These are phyloP conservation scores for Quercus phellos DNA, from an alignment of 331 rosid genomes.

Conservation along the genomic window DNA sequence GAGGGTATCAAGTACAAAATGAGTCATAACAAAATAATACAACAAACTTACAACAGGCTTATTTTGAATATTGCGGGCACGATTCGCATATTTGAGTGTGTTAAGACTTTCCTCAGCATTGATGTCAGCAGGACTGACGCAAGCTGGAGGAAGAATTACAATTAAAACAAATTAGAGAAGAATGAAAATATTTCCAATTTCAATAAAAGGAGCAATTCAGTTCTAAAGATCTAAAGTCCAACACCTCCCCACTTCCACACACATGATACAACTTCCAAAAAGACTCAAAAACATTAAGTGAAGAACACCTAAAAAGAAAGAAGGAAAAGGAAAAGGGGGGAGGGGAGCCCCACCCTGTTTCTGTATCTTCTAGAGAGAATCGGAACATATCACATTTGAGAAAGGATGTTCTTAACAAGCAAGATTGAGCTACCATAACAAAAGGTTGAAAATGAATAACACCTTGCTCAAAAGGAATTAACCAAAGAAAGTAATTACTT, in stretches of 20 bases:
- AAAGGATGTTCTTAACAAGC: neutral
- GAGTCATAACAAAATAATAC: neutral
- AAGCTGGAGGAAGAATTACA: slow-evolving; percentile 48
- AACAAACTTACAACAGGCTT: slow-evolving; percentile 69
- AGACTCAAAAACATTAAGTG: neutral
- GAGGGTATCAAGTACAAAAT: slow-evolving; percentile 8
- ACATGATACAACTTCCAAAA: slow-evolving; percentile 3
- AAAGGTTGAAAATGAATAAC: slow-evolving; percentile 12
- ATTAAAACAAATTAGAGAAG: slow-evolving; percentile 24
- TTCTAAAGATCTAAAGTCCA: neutral
- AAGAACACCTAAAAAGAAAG: neutral
- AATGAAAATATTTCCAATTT: slow-evolving; percentile 6
- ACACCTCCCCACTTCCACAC: neutral
- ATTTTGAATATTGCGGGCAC: slow-evolving; percentile 88
- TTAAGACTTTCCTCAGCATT: slow-evolving; percentile 76
- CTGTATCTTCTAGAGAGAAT: neutral
- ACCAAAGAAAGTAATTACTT: neutral
- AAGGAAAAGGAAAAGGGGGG: neutral
- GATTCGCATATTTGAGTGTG: slow-evolving; percentile 84
- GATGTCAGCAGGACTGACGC: slow-evolving; percentile 82
- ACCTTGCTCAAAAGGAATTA: slow-evolving; percentile 8
- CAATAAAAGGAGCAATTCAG: neutral
- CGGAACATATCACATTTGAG: neutral
- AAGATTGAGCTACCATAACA: slow-evolving; percentile 4
- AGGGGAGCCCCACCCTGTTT: neutral